phyloP scores from a whole-genome alignment of 306 rosid species.

The Cicer judaicum region DNA sequence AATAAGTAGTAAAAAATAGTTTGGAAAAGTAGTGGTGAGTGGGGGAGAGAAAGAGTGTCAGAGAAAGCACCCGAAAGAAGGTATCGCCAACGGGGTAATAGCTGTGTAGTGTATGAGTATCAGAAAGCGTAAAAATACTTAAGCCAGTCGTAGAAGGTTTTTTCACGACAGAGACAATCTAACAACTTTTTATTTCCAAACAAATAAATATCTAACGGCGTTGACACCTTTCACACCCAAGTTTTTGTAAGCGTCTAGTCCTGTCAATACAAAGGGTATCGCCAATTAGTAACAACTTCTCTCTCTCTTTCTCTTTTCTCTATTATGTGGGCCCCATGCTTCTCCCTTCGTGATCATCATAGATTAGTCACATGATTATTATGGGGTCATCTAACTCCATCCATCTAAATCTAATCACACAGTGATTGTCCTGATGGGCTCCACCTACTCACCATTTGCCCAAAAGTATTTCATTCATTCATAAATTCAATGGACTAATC shows the following conservation, averaged over 20 bases:
- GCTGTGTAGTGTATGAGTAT: constrained; percentile 12
- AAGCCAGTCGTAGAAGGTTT: constrained; percentile 29
- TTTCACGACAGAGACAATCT: constrained; percentile 57
- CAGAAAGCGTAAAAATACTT: background rate
- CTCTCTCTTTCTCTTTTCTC: no score
- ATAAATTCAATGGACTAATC: background rate
- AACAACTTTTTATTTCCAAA: constrained; percentile 47
- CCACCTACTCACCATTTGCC: background rate
- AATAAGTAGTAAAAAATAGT: no score
- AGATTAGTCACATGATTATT: constrained; percentile 57
- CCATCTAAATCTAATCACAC: constrained; percentile 47
- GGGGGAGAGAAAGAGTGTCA: constrained; percentile 27
- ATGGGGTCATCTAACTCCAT: constrained; percentile 46
- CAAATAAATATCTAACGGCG: constrained; percentile 59
- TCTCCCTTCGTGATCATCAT: constrained; percentile 29
- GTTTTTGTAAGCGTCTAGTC: constrained; percentile 36
- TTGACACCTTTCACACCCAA: constrained; percentile 58
- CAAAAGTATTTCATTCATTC: background rate
- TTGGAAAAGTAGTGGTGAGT: background rate
- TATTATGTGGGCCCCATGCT: constrained; percentile 17
- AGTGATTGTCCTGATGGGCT: constrained; percentile 43
- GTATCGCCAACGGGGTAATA: constrained; percentile 11
- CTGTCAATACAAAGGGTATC: constrained; percentile 40
- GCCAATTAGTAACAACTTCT: background rate
- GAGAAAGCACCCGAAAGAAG: constrained; percentile 26